These are phyloP conservation scores for Wickerhamiella kazuoi DNA, from an alignment of 805 yeast species.

Conservation along the genomic window DNA sequence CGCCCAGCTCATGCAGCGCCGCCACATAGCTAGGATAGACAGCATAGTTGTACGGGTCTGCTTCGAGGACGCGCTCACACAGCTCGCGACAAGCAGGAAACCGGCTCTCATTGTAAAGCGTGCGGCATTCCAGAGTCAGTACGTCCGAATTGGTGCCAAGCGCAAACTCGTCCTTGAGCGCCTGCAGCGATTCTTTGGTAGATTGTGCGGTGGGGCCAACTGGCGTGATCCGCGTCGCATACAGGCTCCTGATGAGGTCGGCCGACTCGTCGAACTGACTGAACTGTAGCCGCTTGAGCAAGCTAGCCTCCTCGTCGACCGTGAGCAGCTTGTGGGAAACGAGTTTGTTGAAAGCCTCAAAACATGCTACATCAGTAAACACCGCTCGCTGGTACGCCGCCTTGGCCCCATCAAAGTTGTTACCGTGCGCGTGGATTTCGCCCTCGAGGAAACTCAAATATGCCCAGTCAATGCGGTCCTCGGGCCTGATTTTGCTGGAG, in stretches of 20 bases:
- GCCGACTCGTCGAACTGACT: constrained; percentile 57
- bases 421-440: constrained; percentile 60
- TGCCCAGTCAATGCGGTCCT: background rate
- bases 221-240: constrained; percentile 60
- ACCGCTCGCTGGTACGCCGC: constrained; percentile 79
- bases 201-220: constrained; percentile 26
- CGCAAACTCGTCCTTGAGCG: constrained; percentile 53
- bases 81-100: constrained; percentile 57
- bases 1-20: constrained; percentile 70
- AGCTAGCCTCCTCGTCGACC: constrained; percentile 38
- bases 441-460: constrained; percentile 67
- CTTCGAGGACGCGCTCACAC: constrained; percentile 36
- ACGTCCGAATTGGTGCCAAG: constrained; percentile 50
- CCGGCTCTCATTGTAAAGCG: constrained; percentile 54
- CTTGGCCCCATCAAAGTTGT: constrained; percentile 71
- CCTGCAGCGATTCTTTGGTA: constrained; percentile 46
- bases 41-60: constrained; percentile 53
- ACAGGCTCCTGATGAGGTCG: constrained; percentile 59
- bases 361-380: constrained; percentile 74
- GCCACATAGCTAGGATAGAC: constrained; percentile 66
- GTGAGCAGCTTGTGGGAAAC: constrained; percentile 54
- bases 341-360: constrained; percentile 75
- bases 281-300: constrained; percentile 46
- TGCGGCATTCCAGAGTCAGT: constrained; percentile 48
- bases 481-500: background rate